phyloP scores from a whole-genome alignment of 1,139 yeast genomes.

The Suhomyces chickasaworum region DNA sequence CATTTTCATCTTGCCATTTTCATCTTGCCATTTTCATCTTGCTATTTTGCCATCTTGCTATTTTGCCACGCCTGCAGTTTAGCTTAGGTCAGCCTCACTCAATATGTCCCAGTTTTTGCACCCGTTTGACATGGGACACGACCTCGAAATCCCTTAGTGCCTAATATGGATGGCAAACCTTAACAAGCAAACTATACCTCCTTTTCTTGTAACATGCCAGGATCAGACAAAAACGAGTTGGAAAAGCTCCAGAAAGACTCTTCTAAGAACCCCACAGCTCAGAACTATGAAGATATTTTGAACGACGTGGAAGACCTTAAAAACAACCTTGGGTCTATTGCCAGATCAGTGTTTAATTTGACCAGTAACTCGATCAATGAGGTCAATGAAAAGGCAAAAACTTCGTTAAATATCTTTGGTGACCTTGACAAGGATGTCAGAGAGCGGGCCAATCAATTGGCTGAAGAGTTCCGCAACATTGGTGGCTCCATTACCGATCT shows the following conservation, averaged over 20 bases:
- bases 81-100: too few species aligned
- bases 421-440: slow-evolving; percentile 9
- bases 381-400: slow-evolving; percentile 27
- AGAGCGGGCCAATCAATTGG: slow-evolving; percentile 5
- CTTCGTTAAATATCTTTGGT: slow-evolving; percentile 8
- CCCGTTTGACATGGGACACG: slow-evolving; percentile 2
- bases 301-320: slow-evolving; percentile 24
- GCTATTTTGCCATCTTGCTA: not conserved
- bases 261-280: not conserved
- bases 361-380: slow-evolving; percentile 27
- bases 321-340: slow-evolving; percentile 20
- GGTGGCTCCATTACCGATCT: not conserved
- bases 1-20: too few species aligned
- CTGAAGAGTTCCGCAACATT: slow-evolving; percentile 1
- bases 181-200: not conserved
- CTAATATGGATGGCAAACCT: slow-evolving; percentile 4
- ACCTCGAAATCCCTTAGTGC: slow-evolving; percentile 1
- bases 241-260: not conserved
- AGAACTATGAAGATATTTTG: slow-evolving; percentile 21
- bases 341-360: slow-evolving; percentile 23
- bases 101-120: slow-evolving; percentile 2
- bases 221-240: not conserved
- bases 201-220: not conserved
- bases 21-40: too few species aligned
- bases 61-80: too few species aligned